phyloP scores from a whole-genome alignment of 2,329 filamentous ascomycete genomes.

The Beauveria pseudobassiana region DNA sequence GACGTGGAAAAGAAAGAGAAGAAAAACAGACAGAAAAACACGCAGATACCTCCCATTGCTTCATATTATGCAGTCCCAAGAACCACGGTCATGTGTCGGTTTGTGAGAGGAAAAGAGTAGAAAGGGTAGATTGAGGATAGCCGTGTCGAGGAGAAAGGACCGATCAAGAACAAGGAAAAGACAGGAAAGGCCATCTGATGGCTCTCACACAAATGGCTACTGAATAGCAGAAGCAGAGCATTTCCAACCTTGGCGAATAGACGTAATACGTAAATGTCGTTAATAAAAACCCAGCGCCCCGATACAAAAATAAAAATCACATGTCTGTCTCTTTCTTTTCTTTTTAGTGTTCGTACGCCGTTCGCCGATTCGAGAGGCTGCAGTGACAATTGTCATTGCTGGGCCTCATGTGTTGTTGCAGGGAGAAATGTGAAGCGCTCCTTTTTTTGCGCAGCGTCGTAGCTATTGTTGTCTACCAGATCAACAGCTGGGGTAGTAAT shows the following conservation, averaged over 20 bases:
- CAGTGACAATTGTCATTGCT: constrained; percentile 21
- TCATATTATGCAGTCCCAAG: constrained; percentile 3
- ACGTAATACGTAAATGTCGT: constrained; percentile 25
- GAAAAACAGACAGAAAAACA: neutral
- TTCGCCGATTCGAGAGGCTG: constrained; percentile 30
- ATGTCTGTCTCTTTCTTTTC: constrained; percentile 15
- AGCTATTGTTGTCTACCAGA: neutral
- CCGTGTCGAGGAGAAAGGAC: neutral
- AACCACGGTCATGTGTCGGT: neutral
- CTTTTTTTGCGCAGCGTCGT: neutral
- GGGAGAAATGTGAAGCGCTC: constrained; percentile 10
- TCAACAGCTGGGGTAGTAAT: neutral
- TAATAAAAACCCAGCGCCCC: constrained; percentile 31
- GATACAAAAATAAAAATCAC: constrained; percentile 19
- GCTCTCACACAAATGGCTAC: constrained; percentile 1
- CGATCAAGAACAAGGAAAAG: constrained; percentile 4
- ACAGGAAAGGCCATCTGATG: neutral
- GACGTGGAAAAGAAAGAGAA: neutral
- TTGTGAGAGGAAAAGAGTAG: neutral
- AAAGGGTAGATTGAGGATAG: neutral
- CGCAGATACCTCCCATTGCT: neutral
- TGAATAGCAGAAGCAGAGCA: constrained; percentile 3
- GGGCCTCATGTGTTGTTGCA: constrained; percentile 8
- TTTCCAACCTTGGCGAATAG: constrained; percentile 8
- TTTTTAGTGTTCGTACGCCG: constrained; percentile 30